A percentile compares a stretch with the other conserved stretches of the same genome.
Conservation (phyloP, 2,329 filamentous ascomycete genomes). For the Neonectria punicea region DNA sequence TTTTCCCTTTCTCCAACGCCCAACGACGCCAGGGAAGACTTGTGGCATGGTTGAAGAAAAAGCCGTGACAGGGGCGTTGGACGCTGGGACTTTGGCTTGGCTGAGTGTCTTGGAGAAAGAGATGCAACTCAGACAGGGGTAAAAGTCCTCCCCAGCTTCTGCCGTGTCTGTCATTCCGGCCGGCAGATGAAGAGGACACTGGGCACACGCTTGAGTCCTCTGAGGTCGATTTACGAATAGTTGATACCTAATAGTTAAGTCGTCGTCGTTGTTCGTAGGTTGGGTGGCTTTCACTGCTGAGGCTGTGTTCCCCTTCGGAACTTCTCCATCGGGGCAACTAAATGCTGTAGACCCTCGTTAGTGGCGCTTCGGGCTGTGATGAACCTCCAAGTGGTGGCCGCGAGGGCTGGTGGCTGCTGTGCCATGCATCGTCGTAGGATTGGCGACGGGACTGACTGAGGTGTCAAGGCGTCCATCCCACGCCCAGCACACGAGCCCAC, state of each 20-base stretch:
- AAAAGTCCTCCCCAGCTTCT: background rate
- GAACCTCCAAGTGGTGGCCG: slow-evolving; percentile 7
- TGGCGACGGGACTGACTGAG: background rate
- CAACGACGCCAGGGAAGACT: slow-evolving; percentile 21
- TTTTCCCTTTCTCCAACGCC: slow-evolving; percentile 30
- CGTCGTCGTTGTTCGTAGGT: background rate
- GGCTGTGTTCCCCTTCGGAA: background rate
- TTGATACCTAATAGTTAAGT: too few species aligned
- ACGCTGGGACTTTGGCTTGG: slow-evolving; percentile 3
- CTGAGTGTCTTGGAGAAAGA: background rate
- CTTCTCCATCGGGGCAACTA: slow-evolving; percentile 8
- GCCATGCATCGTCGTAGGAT: slow-evolving; percentile 18
- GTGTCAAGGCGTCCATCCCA: background rate
- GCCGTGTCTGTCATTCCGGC: slow-evolving; percentile 5
- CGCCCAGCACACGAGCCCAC: slow-evolving; percentile 19
- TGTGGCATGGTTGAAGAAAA: slow-evolving; percentile 15
- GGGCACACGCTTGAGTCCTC: background rate
- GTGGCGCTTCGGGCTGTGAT: slow-evolving; percentile 10
- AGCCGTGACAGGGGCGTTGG: slow-evolving; percentile 2
- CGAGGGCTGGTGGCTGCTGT: slow-evolving; percentile 17
- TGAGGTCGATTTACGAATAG: background rate
- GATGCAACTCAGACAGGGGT: slow-evolving; percentile 10
- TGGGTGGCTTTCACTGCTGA: background rate
- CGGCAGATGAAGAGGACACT: slow-evolving; percentile 1
- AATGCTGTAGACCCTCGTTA: slow-evolving; percentile 4